Evolutionary conservation across 345 rosid genomes (phyloP), one percentile per base, ranked within the genome.

Genomic region (Corchorus olitorius): DNA sequence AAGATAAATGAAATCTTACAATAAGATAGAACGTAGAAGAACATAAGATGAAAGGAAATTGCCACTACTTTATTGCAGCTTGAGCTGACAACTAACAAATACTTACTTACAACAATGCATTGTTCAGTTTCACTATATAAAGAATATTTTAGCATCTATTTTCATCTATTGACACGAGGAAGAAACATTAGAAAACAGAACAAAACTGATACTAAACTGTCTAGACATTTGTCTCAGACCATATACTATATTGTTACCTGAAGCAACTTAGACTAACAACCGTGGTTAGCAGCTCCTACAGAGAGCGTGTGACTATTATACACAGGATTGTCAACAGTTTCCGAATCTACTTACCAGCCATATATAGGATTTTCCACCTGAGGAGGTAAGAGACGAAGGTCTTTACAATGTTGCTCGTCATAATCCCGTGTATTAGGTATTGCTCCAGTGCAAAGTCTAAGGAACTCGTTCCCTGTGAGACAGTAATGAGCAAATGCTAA

Each of bases 401-500:
- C 97, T 81, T 91, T 92, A 79, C 93, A 87, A 52, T 96, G 99
- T 80, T 96, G 93, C 82, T 84, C 83, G 79, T 86, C 91, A 41
- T 93, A 93, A 84, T 92, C 91, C 69, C 92, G 86, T 0, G 99
- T 86, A 65, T 89, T 89, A 5, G 97, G 99, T 69, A 91, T 87
- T 20, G 98, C 99, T 62, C 98, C 99, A 0, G 91, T 91, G 76
- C 94, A 93, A 17, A 77, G 83, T 80, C 97, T 84, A 75, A 96
- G 90, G 73, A 96, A 87, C 84, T 93, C 97, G 59, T 91, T 96
- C 76, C 99, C 97, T 0, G 97, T 96, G 66, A 96, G 61, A 80
- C 93, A 91, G 72, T 88, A 91, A 80, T 96, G 98, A 46, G 95
- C 89, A 75, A 93, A 92, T 22, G 99, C 97, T 76, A 96, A 71